Evolutionary conservation across 768 basidiomycete species (phyloP).

Genomic region (Pholiota microspora): DNA sequence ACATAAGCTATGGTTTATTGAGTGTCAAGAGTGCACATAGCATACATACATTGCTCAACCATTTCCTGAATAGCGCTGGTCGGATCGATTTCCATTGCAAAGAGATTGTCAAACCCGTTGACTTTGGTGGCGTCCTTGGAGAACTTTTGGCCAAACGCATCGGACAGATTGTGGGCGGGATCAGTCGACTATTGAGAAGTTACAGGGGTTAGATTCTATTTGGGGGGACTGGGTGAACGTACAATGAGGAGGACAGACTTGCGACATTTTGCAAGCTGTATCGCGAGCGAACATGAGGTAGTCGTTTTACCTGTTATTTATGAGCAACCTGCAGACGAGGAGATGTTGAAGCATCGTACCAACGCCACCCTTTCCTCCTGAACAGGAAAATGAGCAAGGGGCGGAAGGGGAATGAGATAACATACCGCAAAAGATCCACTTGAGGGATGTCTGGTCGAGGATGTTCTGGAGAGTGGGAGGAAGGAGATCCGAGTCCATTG

Average conservation of each 20-base stretch:
- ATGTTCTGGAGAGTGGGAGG: conserved; percentile 91
- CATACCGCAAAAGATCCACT: conserved; percentile 99
- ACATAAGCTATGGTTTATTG: conserved; percentile 6
- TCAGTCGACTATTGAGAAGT: conserved; percentile 99
- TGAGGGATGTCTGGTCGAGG: conserved; percentile 87
- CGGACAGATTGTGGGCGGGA: conserved; percentile 98
- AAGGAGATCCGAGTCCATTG: conserved; percentile 46
- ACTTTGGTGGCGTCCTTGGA: conserved; percentile 98
- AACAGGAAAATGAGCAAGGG: conserved; percentile 9
- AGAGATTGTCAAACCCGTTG: conserved; percentile 95
- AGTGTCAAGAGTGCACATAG: neutral
- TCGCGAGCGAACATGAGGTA: conserved; percentile 96
- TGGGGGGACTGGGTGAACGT: conserved; percentile 28
- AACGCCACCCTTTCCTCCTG: conserved; percentile 98
- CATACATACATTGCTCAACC: conserved; percentile 88
- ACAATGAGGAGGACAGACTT: conserved; percentile 98
- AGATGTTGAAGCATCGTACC: conserved; percentile 50
- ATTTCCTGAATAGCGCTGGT: conserved; percentile 98
- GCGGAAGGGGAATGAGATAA: conserved; percentile 18
- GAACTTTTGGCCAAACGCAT: conserved; percentile 99
- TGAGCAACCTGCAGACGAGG: conserved; percentile 3
- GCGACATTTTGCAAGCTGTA: conserved; percentile 85
- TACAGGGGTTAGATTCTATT: neutral
- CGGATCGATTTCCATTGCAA: conserved; percentile 99
- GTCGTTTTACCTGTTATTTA: conserved; percentile 85